Percentiles rank a stretch among this genome's conserved stretches.
These are phyloP conservation scores for Neostapfia colusana DNA, from an alignment of 176 grass and related monocot species.

Conservation along the genomic window DNA sequence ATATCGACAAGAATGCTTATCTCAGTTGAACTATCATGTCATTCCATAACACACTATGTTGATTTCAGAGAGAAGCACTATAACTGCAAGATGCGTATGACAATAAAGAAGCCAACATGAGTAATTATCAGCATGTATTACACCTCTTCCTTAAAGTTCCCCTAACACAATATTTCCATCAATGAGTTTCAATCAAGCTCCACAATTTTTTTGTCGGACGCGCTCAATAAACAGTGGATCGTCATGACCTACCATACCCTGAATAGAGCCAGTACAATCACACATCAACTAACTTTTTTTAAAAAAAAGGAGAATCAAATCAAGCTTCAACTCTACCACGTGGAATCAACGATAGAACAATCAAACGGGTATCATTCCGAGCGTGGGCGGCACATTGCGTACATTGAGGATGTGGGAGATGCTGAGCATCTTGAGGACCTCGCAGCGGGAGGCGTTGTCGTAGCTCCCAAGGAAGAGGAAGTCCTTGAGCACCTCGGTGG, in stretches of 20 bases:
- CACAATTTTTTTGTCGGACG: background rate
- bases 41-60: background rate
- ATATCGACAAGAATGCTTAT: background rate
- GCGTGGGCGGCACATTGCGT: constrained; percentile 8
- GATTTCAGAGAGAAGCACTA: background rate
- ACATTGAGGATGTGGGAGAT: constrained; percentile 89
- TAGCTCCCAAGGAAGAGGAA: constrained; percentile 97
- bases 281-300: background rate
- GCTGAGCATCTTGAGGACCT: constrained; percentile 66
- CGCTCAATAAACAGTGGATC: background rate
- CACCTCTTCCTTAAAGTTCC: constrained; percentile 1
- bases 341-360: background rate
- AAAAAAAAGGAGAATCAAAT: constrained; percentile 3
- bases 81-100: background rate
- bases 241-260: constrained; percentile 12
- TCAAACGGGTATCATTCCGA: background rate
- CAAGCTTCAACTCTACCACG: background rate
- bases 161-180: background rate
- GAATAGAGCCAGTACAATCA: background rate
- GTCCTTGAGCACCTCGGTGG: constrained; percentile 67
- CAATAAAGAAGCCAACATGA: constrained; percentile 4
- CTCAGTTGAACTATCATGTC: background rate
- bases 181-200: constrained; percentile 1
- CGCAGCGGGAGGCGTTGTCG: constrained; percentile 72
- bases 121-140: constrained; percentile 8